Evolutionary conservation across 768 basidiomycete species (phyloP).

Genomic region (Russula brevipes): DNA sequence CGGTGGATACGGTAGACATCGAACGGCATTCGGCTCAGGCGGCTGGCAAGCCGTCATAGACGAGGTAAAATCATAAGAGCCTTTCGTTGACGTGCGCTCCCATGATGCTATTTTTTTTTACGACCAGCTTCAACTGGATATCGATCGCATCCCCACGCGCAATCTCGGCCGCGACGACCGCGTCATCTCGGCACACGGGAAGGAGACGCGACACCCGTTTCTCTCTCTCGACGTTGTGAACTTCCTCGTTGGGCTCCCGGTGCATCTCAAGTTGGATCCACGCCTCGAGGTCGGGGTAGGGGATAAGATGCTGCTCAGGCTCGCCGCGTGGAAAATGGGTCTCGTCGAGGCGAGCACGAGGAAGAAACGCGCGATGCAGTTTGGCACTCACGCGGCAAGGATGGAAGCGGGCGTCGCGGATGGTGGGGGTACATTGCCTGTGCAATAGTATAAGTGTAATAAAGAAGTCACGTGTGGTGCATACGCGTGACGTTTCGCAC

Average conservation of each 20-base stretch:
- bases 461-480: background rate
- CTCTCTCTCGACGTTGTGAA: constrained; percentile 73
- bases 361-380: constrained; percentile 96
- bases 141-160: constrained; percentile 79
- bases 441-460: background rate
- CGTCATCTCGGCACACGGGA: constrained; percentile 83
- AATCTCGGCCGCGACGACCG: constrained; percentile 96
- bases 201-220: constrained; percentile 90
- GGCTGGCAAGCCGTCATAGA: constrained; percentile 76
- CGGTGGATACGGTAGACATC: constrained; percentile 90
- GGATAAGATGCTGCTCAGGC: constrained; percentile 81
- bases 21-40: constrained; percentile 58
- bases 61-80: constrained; percentile 49
- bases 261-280: constrained; percentile 79
- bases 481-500: background rate
- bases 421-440: constrained; percentile 38
- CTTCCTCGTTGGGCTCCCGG: constrained; percentile 73
- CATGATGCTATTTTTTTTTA: background rate
- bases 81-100: background rate
- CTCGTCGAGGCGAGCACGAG: constrained; percentile 64
- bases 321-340: constrained; percentile 68
- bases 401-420: constrained; percentile 61
- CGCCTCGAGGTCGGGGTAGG: constrained; percentile 70
- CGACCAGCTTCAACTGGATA: constrained; percentile 77
- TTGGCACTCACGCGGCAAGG: constrained; percentile 82